phyloP scores from a whole-genome alignment of 257 asterid genomes.

The Lycium ferocissimum region DNA sequence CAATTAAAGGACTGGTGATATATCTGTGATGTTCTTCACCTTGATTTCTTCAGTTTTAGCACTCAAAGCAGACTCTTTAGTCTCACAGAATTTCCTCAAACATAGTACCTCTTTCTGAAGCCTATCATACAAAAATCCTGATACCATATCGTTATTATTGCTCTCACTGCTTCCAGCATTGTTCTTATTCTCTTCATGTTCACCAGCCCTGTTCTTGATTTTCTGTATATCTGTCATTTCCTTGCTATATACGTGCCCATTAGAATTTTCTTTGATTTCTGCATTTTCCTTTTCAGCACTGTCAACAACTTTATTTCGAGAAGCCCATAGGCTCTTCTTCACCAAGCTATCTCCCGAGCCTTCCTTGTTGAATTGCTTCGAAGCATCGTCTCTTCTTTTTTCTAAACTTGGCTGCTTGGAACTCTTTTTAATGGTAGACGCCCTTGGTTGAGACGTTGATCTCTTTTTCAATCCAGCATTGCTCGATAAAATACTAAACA shows the following conservation, averaged over 20 bases:
- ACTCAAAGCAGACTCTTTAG: slow-evolving; percentile 58
- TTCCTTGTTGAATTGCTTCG: slow-evolving; percentile 39
- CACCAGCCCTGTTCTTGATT: slow-evolving; percentile 31
- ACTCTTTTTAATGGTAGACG: slow-evolving; percentile 46
- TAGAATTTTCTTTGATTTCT: slow-evolving; percentile 49
- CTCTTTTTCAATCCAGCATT: slow-evolving; percentile 58
- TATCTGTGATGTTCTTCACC: slow-evolving; percentile 39
- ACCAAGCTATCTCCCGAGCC: slow-evolving; percentile 22
- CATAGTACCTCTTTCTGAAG: slow-evolving; percentile 87
- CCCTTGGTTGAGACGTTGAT: slow-evolving; percentile 75
- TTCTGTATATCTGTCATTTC: slow-evolving; percentile 39
- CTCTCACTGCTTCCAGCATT: not conserved
- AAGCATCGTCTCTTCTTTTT: slow-evolving; percentile 25
- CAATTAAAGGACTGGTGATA: too few relatives aligned
- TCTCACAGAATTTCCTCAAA: slow-evolving; percentile 69
- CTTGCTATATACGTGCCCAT: slow-evolving; percentile 39
- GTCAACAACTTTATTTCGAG: slow-evolving; percentile 55
- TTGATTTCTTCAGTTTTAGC: slow-evolving; percentile 82
- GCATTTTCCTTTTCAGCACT: slow-evolving; percentile 70
- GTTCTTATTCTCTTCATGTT: not conserved
- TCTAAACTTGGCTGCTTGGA: slow-evolving; percentile 39
- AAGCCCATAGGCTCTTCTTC: slow-evolving; percentile 60
- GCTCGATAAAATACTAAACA: slow-evolving; percentile 70
- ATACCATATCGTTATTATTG: slow-evolving; percentile 62
- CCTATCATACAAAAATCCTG: slow-evolving; percentile 80